Evolutionary conservation across 2,329 filamentous ascomycete genomes (phyloP), one percentile per base, ranked within the genome.

Genomic region (Fusarium tupiense): DNA sequence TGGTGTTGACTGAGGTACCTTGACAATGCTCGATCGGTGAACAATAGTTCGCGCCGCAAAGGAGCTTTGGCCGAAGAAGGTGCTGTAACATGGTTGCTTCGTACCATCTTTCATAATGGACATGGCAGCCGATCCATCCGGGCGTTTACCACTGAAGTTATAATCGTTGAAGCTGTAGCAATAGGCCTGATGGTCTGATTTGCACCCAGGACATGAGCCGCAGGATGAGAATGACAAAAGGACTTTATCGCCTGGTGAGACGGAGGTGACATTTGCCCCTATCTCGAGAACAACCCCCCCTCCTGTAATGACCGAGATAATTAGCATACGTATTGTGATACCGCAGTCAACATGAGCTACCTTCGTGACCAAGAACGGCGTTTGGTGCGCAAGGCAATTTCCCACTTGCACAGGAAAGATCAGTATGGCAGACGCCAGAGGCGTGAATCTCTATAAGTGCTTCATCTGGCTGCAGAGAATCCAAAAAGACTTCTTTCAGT

Each of bases 361-460:
- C 72, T 74, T 74, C 72, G 10, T 74, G 72, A 2, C 72, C 72
- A 8, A 74, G 68, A 2, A 74, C 68, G 0, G 61, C 64, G 10
- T 62, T 62, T 0, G 50, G 49, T 2, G 24, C 41, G 22, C 61
- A 62, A 4, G 64, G 61, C 2, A 74, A 20, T 24, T 63, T 74
- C 2, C 71, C 72, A 8, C 37, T 64, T 22, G 61, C 61, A 92
- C 79, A 93, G 90, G 80, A 83, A 83, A 72, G 24, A 6, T 74
- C 72, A 7, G 71, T 74, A 29, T 74, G 71, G 16, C 72, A 74
- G 10, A 74, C 38, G 2, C 72, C 71, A 1, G 56, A 54, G 1
- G 71, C 72, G 31, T 69, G 61, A 0, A 74, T 65, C 24, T 74
- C 58, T 7, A 74, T 31, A 5, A 74, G 50, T 1, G 61, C 72